phyloP scores from a whole-genome alignment of 73 alveolate genomes.

The Durusdinium trenchii region DNA sequence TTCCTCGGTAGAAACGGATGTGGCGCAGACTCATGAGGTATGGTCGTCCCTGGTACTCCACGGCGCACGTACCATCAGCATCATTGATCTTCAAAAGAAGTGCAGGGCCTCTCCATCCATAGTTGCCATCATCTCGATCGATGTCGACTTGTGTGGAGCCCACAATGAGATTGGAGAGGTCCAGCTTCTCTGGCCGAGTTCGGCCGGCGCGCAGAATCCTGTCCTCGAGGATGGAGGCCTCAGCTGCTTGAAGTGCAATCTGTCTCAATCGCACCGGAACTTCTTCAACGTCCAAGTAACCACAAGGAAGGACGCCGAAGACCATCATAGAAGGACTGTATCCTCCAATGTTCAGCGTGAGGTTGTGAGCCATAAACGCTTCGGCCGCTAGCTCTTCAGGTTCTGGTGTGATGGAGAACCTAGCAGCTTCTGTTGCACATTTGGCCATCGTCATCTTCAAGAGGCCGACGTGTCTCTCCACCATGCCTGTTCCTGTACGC shows the following conservation, averaged over 20 bases:
- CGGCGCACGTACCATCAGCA: neutral
- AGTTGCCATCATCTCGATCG: neutral
- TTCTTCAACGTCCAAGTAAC: neutral
- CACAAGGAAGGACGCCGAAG: neutral
- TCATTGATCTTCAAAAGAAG: neutral
- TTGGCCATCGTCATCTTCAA: neutral
- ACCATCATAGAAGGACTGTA: neutral
- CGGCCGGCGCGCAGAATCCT: constrained; percentile 2
- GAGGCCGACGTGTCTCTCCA: constrained; percentile 27
- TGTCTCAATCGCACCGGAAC: neutral
- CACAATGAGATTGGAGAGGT: neutral
- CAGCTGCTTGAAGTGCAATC: neutral
- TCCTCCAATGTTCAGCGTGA: neutral
- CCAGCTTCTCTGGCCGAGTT: neutral
- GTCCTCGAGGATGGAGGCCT: neutral
- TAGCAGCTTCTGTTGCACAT: neutral
- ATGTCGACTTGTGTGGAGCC: neutral
- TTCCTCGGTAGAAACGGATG: neutral
- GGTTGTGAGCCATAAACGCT: neutral
- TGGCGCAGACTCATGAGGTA: neutral
- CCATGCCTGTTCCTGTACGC: constrained; percentile 10
- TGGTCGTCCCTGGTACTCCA: neutral
- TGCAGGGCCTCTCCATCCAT: constrained; percentile 41
- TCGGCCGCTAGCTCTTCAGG: neutral
- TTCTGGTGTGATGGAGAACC: neutral